Evolutionary conservation across 1,139 yeast species (phyloP).

Genomic region (Magnusiomyces tetraspermus): DNA sequence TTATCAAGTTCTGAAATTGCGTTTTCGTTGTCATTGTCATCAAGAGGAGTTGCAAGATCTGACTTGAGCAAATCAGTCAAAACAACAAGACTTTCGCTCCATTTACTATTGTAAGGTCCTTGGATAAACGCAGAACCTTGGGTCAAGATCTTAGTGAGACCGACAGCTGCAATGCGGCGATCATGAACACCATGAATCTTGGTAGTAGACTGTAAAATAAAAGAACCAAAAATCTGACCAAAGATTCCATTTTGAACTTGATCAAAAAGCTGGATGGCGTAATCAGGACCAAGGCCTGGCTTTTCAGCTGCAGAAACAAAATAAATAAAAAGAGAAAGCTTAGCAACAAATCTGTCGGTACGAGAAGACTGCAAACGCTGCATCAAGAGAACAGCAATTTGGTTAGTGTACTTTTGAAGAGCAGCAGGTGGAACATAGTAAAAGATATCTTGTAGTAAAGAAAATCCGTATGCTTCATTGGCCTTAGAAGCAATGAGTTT

Average conservation of each 20-base stretch:
- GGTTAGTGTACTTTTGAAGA: slow-evolving; percentile 52
- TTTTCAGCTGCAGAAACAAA: slow-evolving; percentile 48
- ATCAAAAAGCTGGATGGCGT: slow-evolving; percentile 50
- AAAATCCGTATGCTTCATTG: slow-evolving; percentile 77
- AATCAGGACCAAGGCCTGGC: slow-evolving; percentile 39
- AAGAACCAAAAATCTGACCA: slow-evolving; percentile 51
- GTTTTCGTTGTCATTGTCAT: slow-evolving; percentile 36
- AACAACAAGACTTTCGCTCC: slow-evolving; percentile 45
- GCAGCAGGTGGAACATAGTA: slow-evolving; percentile 43
- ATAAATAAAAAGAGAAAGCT: slow-evolving; percentile 48
- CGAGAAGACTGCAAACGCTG: slow-evolving; percentile 72
- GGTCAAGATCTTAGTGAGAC: slow-evolving; percentile 53
- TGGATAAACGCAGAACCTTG: slow-evolving; percentile 32
- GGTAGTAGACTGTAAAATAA: slow-evolving; percentile 58
- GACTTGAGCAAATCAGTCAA: slow-evolving; percentile 39
- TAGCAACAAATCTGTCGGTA: slow-evolving; percentile 70
- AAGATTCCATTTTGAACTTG: slow-evolving; percentile 54
- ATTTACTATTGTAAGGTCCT: slow-evolving; percentile 38
- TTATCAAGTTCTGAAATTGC: slow-evolving; percentile 36
- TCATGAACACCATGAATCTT: slow-evolving; percentile 61
- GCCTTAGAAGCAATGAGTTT: slow-evolving; percentile 77
- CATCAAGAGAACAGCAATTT: slow-evolving; percentile 65
- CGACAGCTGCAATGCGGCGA: slow-evolving; percentile 66
- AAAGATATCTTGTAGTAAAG: slow-evolving; percentile 63
- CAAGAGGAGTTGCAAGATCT: slow-evolving; percentile 28